phyloP scores from a whole-genome alignment of 78 protist genomes.

The Corallochytrium limacisporum region DNA sequence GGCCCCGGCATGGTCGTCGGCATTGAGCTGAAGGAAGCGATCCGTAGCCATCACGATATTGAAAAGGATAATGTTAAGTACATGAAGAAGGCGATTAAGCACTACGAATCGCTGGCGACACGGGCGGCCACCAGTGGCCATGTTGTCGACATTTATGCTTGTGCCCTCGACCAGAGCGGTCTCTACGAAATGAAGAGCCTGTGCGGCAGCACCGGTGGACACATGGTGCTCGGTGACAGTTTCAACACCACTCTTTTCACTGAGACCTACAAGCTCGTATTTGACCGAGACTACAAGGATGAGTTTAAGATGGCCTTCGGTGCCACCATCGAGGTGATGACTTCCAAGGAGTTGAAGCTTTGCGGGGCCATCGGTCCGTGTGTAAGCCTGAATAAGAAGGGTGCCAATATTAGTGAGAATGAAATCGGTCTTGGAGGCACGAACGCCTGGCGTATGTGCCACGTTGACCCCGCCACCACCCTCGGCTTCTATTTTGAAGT shows the following conservation, averaged over 20 bases:
- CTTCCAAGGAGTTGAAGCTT: slow-evolving; percentile 53
- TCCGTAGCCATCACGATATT: slow-evolving; percentile 78
- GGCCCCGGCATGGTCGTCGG: slow-evolving; percentile 80
- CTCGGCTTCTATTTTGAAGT: slow-evolving; percentile 12
- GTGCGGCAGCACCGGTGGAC: slow-evolving; percentile 55
- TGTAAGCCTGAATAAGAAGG: slow-evolving; percentile 13
- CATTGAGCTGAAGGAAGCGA: slow-evolving; percentile 50
- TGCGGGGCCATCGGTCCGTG: slow-evolving; percentile 77
- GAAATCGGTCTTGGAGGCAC: slow-evolving; percentile 14
- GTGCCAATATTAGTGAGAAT: slow-evolving; percentile 21
- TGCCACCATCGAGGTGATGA: slow-evolving; percentile 53
- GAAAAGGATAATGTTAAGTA: slow-evolving; percentile 48
- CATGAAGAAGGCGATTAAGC: slow-evolving; percentile 36
- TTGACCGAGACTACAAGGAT: slow-evolving; percentile 17
- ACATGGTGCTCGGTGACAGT: slow-evolving; percentile 69
- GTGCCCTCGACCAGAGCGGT: slow-evolving; percentile 83
- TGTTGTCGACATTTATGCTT: slow-evolving; percentile 62
- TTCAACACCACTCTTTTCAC: slow-evolving; percentile 62
- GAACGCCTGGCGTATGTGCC: not conserved
- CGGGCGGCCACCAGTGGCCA: slow-evolving; percentile 54
- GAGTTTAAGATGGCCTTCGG: slow-evolving; percentile 45
- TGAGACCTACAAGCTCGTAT: slow-evolving; percentile 58
- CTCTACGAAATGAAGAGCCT: slow-evolving; percentile 62
- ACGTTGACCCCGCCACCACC: slow-evolving; percentile 11
- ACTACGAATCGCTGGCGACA: slow-evolving; percentile 39